Evolutionary conservation across 257 asterid genomes (phyloP).

Genomic region (Solanum ahanhuiri): DNA sequence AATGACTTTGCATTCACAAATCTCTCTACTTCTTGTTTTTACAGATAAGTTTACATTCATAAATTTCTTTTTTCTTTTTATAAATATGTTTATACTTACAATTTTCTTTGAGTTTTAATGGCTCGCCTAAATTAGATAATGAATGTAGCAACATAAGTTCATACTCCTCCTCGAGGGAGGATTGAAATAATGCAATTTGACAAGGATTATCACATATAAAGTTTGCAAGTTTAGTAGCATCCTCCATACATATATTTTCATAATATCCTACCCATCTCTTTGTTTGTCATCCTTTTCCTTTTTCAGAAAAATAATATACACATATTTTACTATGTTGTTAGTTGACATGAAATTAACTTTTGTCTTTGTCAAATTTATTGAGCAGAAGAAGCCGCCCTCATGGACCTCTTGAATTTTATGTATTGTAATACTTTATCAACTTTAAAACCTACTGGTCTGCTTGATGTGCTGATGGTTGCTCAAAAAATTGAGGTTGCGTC

Average conservation of each 20-base stretch:
- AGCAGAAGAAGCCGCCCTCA: slow-evolving; percentile 80
- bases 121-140: too few relatives aligned
- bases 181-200: too few relatives aligned
- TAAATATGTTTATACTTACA: too few relatives aligned
- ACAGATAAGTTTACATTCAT: too few relatives aligned
- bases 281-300: not conserved
- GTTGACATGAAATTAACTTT: not conserved
- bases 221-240: too few relatives aligned
- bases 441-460: slow-evolving; percentile 41
- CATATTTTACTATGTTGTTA: not conserved
- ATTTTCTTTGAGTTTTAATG: too few relatives aligned
- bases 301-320: not conserved
- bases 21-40: too few relatives aligned
- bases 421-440: slow-evolving; percentile 57
- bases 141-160: too few relatives aligned
- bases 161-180: too few relatives aligned
- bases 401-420: slow-evolving; percentile 72
- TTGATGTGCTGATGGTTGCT: slow-evolving; percentile 81
- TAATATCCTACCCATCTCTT: not conserved
- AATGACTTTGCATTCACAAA: too few relatives aligned
- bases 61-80: too few relatives aligned
- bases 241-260: not conserved
- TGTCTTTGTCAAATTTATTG: slow-evolving; percentile 6
- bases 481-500: slow-evolving; percentile 76
- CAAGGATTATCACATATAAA: too few relatives aligned